Base-by-base conservation (phyloP, 2,329 filamentous ascomycete species). In the Fusarium subtropicale region DNA sequence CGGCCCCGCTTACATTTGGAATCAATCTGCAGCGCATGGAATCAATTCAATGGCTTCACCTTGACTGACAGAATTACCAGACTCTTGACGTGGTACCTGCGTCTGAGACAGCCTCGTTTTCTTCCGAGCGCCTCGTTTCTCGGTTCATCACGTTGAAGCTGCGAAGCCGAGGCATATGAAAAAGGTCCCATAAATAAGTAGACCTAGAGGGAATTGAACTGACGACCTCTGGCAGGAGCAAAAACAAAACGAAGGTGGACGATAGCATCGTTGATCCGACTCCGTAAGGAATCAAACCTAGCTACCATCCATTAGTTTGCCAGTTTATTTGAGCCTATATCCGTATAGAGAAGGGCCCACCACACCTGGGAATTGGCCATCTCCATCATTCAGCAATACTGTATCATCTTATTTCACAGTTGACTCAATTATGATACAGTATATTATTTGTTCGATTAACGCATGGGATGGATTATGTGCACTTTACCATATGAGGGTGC, bases 1-100 rank as follows among this genome's bases (percentile, higher is more conserved):
- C 12, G 7, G 22, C n/a, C 44, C 59, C 38, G 59, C 60, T 64
- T 64, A 64, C 60, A 64, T 64, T 64, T 64, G 60, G 60, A 64
- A 64, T 64, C 60, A 64, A 62, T 64, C 47, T 63, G 36, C 44
- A 57, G n/a, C 28, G 22, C 38, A 45, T 64, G 60, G 60, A 64
- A 63, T 63, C 58, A 63, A 56, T 56, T 36, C 57, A 63, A 63
- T 56, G 26, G 26, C 48, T 51, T 51, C 18, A 12, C 20, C 18
- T 28, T 30, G 12, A 16, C 15, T n/a, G 22, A 51, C 24, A 9
- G 15, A 34, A 45, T 45, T 18, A 45, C 30, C 11, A 28, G 10
- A 12, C 33, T 39, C 39, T 38, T 38, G 45, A 39, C 12, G 18
- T 30, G 12, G 56, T 65, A 65, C 62, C 60, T 65, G 60, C 60